Conservation (phyloP, 495 filamentous ascomycete species). For the Talaromyces liani region DNA sequence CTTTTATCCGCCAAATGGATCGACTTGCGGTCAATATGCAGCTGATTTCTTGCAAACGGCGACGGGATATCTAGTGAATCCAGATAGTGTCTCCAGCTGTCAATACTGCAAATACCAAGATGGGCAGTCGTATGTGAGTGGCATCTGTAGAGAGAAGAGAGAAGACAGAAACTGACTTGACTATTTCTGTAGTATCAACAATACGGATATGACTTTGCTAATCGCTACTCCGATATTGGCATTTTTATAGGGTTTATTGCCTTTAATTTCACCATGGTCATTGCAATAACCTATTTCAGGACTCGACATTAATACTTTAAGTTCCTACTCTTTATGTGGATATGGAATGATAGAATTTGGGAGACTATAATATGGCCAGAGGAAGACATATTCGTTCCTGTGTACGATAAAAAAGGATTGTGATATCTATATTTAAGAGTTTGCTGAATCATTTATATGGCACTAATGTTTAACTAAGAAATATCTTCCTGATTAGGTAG, state of each 20-base stretch:
- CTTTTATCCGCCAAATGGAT: constrained; percentile 49
- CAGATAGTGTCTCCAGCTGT: constrained; percentile 47
- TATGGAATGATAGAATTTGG: too few species aligned
- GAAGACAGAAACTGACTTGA: background rate
- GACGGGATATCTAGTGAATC: constrained; percentile 53
- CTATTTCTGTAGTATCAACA: constrained; percentile 4
- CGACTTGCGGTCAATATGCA: constrained; percentile 65
- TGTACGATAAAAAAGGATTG: background rate
- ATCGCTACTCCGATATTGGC: constrained; percentile 16
- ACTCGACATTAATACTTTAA: background rate
- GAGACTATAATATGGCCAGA: background rate
- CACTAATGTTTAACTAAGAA: too few species aligned
- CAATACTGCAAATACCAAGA: constrained; percentile 49
- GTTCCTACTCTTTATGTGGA: too few species aligned
- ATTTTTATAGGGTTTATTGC: constrained; percentile 25
- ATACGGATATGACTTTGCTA: constrained; percentile 10
- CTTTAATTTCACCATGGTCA: constrained; percentile 20
- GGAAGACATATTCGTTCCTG: background rate
- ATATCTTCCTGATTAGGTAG: too few species aligned
- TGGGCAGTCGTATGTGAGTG: constrained; percentile 18
- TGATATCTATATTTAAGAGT: too few species aligned
- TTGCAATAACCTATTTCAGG: constrained; percentile 18
- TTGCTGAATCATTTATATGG: too few species aligned
- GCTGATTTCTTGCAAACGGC: constrained; percentile 37
- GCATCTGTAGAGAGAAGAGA: background rate